phyloP scores from a whole-genome alignment of 1,139 yeast genomes.

The Blastobotrys proliferans region DNA sequence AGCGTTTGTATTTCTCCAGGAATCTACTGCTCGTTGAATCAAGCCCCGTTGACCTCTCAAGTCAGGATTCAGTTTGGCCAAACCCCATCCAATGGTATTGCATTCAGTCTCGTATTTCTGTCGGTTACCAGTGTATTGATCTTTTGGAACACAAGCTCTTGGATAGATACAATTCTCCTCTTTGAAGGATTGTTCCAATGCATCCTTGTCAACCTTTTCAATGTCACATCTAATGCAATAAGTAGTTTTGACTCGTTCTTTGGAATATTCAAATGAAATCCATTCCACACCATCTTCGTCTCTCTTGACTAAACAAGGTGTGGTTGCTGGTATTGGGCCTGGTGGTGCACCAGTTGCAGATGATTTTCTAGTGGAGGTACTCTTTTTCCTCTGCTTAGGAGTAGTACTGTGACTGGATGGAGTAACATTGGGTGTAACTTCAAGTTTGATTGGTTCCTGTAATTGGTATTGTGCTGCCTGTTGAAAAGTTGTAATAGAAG shows the following conservation, averaged over 20 bases:
- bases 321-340: slow-evolving; percentile 25
- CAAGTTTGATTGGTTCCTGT: slow-evolving; percentile 11
- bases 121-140: slow-evolving; percentile 43
- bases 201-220: slow-evolving; percentile 27
- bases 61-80: slow-evolving; percentile 40
- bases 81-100: slow-evolving; percentile 45
- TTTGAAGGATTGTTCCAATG: slow-evolving; percentile 35
- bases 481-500: slow-evolving; percentile 3
- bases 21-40: slow-evolving; percentile 48
- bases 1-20: slow-evolving; percentile 45
- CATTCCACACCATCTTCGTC: slow-evolving; percentile 36
- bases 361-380: slow-evolving; percentile 9
- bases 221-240: slow-evolving; percentile 37
- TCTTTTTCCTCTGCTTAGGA: slow-evolving; percentile 6
- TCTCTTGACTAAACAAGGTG: slow-evolving; percentile 27
- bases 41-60: slow-evolving; percentile 42
- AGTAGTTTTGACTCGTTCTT: slow-evolving; percentile 30
- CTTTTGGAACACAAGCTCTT: slow-evolving; percentile 41
- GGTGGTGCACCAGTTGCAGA: slow-evolving; percentile 19
- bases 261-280: slow-evolving; percentile 37
- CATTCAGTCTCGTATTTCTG: slow-evolving; percentile 44
- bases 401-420: too few relatives aligned
- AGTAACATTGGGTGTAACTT: too few relatives aligned
- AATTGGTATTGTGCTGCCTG: slow-evolving; percentile 1
- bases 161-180: slow-evolving; percentile 44